Base-by-base conservation (phyloP, 148 eudicot species). In the Cornus kousa region DNA sequence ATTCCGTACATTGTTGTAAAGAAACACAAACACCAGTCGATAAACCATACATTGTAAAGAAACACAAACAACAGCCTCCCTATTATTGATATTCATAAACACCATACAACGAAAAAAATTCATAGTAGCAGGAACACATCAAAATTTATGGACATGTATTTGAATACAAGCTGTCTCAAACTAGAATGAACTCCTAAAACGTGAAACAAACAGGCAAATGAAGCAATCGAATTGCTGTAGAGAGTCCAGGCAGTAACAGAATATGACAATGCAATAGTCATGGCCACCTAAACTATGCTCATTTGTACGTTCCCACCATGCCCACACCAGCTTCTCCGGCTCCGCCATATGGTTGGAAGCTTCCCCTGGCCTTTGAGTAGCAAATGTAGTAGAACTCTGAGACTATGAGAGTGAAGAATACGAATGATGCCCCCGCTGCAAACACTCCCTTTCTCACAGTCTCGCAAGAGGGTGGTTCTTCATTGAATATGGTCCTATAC, bases 391-490 rank as follows among this genome's bases (percentile, higher is more conserved):
- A 96, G 72, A 96, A 83, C 78, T 89, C 79, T 3, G 98, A 90
- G 77, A 93, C 23, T 20, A 96, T 88, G 78, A 80, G 80, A 0
- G 97, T 93, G 81, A 92, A 82, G 85, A 93, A 85, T 40, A 81
- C 83, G 85, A 96, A 96, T 12, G 97, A 92, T 23, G 98, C 99
- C 22, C 92, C 97, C 4, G 99, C 95, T 60, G 97, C 94, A 82
- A 96, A 96, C 11, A 93, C 97, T 66, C 99, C 98, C 86, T 93
- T 92, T 74, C 99, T 90, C 60, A 93, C 83, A 16, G 95, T 91
- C 82, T 89, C 90, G 46, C 99, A 95, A 11, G 91, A 88, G 13
- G 90, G 94, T 11, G 80, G n/a, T 78, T 67, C 10, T 92, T 20
- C 88, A 32, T 75, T 86, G 5, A 86, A 84, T 76, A 66, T 77